Evolutionary conservation across 208 protist genomes (phyloP), one percentile per base, ranked within the genome.

Genomic region (Borovskyia barvae): DNA sequence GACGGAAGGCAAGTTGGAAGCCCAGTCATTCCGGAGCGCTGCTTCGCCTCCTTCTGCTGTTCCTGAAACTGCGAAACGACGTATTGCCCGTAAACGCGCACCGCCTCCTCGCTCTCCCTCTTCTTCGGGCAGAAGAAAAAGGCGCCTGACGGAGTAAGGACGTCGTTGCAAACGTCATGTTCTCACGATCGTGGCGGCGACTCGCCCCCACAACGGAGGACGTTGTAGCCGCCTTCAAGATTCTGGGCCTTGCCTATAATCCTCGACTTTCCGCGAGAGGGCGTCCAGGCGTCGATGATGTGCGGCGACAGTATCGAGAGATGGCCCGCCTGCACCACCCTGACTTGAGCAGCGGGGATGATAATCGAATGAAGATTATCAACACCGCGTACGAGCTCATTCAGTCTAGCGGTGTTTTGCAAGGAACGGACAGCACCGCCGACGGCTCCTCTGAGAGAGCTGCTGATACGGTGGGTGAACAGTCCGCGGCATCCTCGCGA

Each of bases 341-440:
- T 8, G 91, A 97, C 52, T 35, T 94, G 3, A 82, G 82, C 77
- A 86, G 80, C 52, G 91, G 91, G 22, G 87, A 92, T 52, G 83
- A 91, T 58, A 63, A 83, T 32, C 77, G 77, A 22, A 97, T 97
- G 91, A 86, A 88, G 37, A 68, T 87, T 25, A 74, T 97, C 58
- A 97, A 97, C 75, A 87, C 85, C 22, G 88, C 91, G 17, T 97
- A 95, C 43, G 87, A 94, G 48, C 57, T 91, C 17, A 75, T 97
- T 35, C 87, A 94, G 63, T 66, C 75, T 0, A 86, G 74, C 41
- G 78, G 76, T 32, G 76, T 89, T 7, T 46, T 92, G 14, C 69
- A 72, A 19, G 62, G 56, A 8, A n/a, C n/a, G n/a, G n/a, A n/a
- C n/a, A n/a, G n/a, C n/a, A n/a, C n/a, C n/a, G n/a, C n/a, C n/a